Percentiles rank a stretch among this genome's conserved stretches.
Evolutionary conservation across 108 stramenopile genomes (phyloP).

Genomic region (Aurantiochytrium sp.): DNA sequence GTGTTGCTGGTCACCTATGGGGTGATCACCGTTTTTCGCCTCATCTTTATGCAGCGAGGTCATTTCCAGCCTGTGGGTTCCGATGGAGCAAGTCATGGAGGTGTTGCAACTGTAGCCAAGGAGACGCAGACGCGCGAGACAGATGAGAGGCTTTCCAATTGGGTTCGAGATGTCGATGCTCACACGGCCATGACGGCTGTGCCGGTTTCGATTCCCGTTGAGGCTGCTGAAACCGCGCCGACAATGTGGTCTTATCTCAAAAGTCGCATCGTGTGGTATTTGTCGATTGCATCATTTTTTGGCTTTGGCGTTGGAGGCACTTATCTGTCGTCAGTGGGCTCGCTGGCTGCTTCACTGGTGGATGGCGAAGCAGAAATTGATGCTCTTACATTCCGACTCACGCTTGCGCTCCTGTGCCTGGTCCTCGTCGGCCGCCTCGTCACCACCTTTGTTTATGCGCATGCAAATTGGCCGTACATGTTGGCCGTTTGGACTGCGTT

Average conservation of each 20-base stretch:
- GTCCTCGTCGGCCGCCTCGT: not conserved
- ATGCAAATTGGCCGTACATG: not conserved
- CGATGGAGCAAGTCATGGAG: not conserved
- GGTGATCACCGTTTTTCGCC: not conserved
- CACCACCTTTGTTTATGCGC: not conserved
- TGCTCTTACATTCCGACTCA: not conserved
- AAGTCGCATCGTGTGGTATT: not conserved
- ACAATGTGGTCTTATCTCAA: not conserved
- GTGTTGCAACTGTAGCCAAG: too few relatives aligned
- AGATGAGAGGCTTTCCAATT: too few relatives aligned
- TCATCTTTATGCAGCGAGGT: not conserved
- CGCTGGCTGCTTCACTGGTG: not conserved
- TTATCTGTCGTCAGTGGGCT: not conserved
- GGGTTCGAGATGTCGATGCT: too few relatives aligned
- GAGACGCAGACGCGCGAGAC: too few relatives aligned
- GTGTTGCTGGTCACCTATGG: not conserved
- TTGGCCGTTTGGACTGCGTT: not conserved
- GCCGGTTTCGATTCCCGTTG: too few relatives aligned
- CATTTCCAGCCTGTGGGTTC: not conserved
- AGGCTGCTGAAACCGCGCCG: too few relatives aligned
- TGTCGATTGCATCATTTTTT: not conserved
- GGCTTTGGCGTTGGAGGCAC: not conserved
- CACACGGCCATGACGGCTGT: too few relatives aligned
- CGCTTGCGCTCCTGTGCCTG: not conserved
- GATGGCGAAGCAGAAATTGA: not conserved